Evolutionary conservation across 768 basidiomycete genomes (phyloP).

Genomic region (Crepidotus variabilis): DNA sequence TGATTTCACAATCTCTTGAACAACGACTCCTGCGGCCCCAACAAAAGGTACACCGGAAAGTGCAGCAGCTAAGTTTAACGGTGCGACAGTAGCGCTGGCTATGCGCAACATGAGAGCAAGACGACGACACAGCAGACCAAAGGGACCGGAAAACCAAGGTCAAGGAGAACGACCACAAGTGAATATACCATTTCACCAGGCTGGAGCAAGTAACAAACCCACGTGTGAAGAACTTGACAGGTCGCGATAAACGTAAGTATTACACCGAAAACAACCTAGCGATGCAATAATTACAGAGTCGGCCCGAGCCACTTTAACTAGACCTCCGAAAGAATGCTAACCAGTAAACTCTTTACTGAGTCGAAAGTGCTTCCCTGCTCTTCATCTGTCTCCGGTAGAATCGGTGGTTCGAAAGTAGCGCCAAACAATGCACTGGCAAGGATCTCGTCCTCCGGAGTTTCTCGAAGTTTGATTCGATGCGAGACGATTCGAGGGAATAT

Average conservation of each 20-base stretch:
- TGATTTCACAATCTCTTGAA: constrained; percentile 40
- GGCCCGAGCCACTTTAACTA: not conserved
- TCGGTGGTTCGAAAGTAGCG: constrained; percentile 39
- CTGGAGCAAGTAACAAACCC: not conserved
- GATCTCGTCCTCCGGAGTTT: constrained; percentile 68
- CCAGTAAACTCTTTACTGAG: constrained; percentile 66
- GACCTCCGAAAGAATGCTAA: constrained; percentile 24
- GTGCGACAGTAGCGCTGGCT: constrained; percentile 19
- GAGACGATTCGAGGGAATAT: constrained; percentile 71
- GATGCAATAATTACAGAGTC: not conserved
- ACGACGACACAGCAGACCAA: too few relatives aligned
- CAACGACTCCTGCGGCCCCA: constrained; percentile 35
- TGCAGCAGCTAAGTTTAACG: constrained; percentile 39
- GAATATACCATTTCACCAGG: not conserved
- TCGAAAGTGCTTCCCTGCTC: constrained; percentile 19
- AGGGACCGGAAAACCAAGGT: not conserved
- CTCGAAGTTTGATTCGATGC: constrained; percentile 69
- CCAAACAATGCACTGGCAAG: constrained; percentile 61
- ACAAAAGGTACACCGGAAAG: constrained; percentile 43
- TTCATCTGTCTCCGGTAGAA: constrained; percentile 1
- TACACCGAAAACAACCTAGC: not conserved
- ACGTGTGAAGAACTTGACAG: not conserved
- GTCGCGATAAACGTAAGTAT: not conserved
- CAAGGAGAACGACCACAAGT: not conserved
- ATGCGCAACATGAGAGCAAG: constrained; percentile 18